Conservation (phyloP, 139 green algal species). For the Deuterostichococcus epilithicus region DNA sequence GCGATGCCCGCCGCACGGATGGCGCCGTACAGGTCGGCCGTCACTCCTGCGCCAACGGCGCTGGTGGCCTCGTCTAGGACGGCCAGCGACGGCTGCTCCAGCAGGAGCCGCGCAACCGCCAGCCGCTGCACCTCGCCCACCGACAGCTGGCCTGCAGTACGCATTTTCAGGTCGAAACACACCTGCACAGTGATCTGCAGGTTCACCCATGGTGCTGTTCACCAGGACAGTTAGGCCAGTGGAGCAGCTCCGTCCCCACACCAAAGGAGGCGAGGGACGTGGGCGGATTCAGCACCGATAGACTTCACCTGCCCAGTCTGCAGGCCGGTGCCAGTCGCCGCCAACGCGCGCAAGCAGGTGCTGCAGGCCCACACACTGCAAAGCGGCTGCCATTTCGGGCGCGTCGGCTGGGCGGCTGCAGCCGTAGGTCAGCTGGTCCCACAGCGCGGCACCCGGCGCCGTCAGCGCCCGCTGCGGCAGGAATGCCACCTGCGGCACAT, state of each 20-base stretch:
- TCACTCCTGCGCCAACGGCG: not conserved
- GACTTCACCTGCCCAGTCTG: slow-evolving; percentile 12
- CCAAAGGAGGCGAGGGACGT: not conserved
- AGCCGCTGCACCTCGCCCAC: slow-evolving; percentile 63
- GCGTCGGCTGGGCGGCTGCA: not conserved
- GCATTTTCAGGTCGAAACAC: too few relatives aligned
- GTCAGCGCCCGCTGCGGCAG: slow-evolving; percentile 47
- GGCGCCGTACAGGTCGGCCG: not conserved
- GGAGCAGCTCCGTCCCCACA: not conserved
- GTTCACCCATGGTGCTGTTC: too few relatives aligned
- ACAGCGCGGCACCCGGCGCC: slow-evolving; percentile 39
- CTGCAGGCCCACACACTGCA: slow-evolving; percentile 33
- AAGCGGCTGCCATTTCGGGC: not conserved
- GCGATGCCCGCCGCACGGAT: not conserved
- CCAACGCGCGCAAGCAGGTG: slow-evolving; percentile 25
- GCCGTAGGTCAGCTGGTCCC: slow-evolving; percentile 56
- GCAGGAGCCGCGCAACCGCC: slow-evolving; percentile 45
- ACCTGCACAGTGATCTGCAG: too few relatives aligned
- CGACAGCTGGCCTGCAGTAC: slow-evolving; percentile 42
- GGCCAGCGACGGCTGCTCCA: slow-evolving; percentile 5
- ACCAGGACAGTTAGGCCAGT: not conserved
- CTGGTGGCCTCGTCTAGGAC: slow-evolving; percentile 14
- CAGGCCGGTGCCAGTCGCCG: not conserved
- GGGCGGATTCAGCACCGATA: not conserved
- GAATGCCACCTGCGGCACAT: slow-evolving; percentile 24